These are phyloP conservation scores for Aspergillus fumigatiaffinis DNA, from an alignment of 2,329 filamentous ascomycete species.

Conservation along the genomic window DNA sequence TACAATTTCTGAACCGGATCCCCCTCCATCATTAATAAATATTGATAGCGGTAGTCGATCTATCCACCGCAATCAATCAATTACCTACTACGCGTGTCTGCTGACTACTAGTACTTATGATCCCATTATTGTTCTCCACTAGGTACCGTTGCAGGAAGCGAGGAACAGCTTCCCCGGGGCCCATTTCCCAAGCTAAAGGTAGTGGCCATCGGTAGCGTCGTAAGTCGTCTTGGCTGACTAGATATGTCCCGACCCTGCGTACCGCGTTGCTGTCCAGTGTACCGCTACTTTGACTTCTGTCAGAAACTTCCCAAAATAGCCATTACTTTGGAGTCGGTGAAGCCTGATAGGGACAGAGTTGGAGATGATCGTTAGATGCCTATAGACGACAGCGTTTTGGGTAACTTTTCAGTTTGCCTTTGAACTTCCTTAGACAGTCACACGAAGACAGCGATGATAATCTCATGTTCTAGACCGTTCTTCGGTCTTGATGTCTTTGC, in stretches of 20 bases:
- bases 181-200: conserved; percentile 28
- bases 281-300: background rate
- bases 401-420: background rate
- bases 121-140: conserved; percentile 11
- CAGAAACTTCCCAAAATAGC: background rate
- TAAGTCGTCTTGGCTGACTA: conserved; percentile 14
- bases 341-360: background rate
- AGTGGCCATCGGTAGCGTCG: conserved; percentile 22
- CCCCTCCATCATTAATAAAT: background rate
- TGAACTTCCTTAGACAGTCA: background rate
- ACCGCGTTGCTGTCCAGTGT: background rate
- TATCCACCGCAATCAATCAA: background rate
- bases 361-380: background rate
- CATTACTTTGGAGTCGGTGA: conserved; percentile 7
- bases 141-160: conserved; percentile 26
- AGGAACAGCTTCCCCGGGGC: conserved; percentile 31
- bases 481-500: background rate
- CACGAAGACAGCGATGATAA: background rate
- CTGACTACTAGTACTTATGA: background rate
- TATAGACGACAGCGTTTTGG: background rate
- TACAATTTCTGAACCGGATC: background rate
- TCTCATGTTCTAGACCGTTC: background rate
- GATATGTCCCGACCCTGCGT: conserved; percentile 10
- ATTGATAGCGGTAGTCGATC: background rate
- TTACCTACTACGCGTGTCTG: background rate